A percentile compares a stretch with the other conserved stretches of the same genome.
phyloP scores from a whole-genome alignment of 2,329 filamentous ascomycete species.

The Purpureocillium takamizusanense region DNA sequence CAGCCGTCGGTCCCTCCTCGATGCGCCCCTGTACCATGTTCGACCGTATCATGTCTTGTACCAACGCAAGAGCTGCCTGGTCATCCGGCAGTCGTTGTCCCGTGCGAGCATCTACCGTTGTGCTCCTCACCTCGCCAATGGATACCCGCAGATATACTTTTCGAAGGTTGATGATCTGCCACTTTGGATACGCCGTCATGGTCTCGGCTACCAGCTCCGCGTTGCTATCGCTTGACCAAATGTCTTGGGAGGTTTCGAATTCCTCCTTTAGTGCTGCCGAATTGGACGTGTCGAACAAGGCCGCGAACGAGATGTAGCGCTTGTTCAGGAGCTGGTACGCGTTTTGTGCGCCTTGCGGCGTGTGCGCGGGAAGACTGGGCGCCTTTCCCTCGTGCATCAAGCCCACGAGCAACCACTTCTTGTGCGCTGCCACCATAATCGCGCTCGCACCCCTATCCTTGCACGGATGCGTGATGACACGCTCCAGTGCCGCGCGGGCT shows the following conservation, averaged over 20 bases:
- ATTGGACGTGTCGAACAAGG: slow-evolving; percentile 51
- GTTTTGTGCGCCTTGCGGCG: slow-evolving; percentile 43
- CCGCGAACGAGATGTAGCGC: slow-evolving; percentile 62
- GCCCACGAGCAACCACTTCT: slow-evolving; percentile 77
- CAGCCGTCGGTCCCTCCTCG: slow-evolving; percentile 32
- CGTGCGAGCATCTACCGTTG: slow-evolving; percentile 46
- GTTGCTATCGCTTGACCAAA: slow-evolving; percentile 69
- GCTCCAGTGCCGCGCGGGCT: slow-evolving; percentile 53
- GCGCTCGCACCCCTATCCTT: slow-evolving; percentile 56
- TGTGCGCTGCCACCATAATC: slow-evolving; percentile 83
- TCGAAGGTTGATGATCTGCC: slow-evolving; percentile 65
- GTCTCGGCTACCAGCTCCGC: slow-evolving; percentile 61
- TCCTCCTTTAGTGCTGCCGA: slow-evolving; percentile 55
- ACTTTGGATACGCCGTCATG: slow-evolving; percentile 61
- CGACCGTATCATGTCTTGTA: slow-evolving; percentile 46
- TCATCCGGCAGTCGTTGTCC: slow-evolving; percentile 32
- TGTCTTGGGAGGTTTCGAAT: slow-evolving; percentile 42
- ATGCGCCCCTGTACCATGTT: slow-evolving; percentile 44
- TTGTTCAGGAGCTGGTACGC: slow-evolving; percentile 50
- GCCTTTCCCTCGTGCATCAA: slow-evolving; percentile 61
- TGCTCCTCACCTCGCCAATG: slow-evolving; percentile 39
- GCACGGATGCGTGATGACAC: slow-evolving; percentile 58
- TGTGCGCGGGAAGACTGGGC: slow-evolving; percentile 44
- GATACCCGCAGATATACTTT: slow-evolving; percentile 58
- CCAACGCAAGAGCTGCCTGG: slow-evolving; percentile 33